Percentiles rank a stretch among this genome's conserved stretches.
Evolutionary conservation across 768 basidiomycete genomes (phyloP).

Genomic region (Leccinellum luteum): DNA sequence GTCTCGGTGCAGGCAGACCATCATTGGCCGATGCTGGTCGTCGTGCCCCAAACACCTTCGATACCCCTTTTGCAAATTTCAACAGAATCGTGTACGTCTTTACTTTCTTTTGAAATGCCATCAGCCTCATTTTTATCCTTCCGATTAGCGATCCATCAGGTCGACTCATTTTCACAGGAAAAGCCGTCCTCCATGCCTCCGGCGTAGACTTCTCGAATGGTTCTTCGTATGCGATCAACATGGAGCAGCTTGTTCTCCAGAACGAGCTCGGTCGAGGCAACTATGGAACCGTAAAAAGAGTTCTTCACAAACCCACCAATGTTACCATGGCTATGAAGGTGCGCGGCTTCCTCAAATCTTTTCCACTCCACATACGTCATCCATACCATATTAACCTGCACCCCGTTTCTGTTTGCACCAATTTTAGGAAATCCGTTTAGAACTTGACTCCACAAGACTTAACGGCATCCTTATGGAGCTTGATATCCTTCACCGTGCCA

Average conservation of each 20-base stretch:
- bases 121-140: conserved; percentile 3
- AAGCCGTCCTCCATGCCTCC: conserved; percentile 86
- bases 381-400: not conserved
- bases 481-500: conserved; percentile 93
- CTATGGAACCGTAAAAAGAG: conserved; percentile 97
- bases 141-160: conserved; percentile 84
- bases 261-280: conserved; percentile 96
- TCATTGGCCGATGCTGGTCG: conserved; percentile 41
- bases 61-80: conserved; percentile 89
- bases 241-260: conserved; percentile 85
- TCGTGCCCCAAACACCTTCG: conserved; percentile 42
- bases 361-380: conserved; percentile 11
- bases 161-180: conserved; percentile 89
- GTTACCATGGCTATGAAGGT: conserved; percentile 99
- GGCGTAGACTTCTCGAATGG: conserved; percentile 92
- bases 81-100: conserved; percentile 84
- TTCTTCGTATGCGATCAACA: conserved; percentile 88
- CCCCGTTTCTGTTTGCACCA: not conserved
- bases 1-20: conserved; percentile 69
- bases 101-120: conserved; percentile 1
- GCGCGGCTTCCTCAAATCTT: conserved; percentile 11
- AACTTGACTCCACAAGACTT: conserved; percentile 89
- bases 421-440: conserved; percentile 90
- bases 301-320: conserved; percentile 90
- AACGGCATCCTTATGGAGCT: conserved; percentile 99